phyloP scores from a whole-genome alignment of 495 filamentous ascomycete species.

The Aspergillus conjunctus region DNA sequence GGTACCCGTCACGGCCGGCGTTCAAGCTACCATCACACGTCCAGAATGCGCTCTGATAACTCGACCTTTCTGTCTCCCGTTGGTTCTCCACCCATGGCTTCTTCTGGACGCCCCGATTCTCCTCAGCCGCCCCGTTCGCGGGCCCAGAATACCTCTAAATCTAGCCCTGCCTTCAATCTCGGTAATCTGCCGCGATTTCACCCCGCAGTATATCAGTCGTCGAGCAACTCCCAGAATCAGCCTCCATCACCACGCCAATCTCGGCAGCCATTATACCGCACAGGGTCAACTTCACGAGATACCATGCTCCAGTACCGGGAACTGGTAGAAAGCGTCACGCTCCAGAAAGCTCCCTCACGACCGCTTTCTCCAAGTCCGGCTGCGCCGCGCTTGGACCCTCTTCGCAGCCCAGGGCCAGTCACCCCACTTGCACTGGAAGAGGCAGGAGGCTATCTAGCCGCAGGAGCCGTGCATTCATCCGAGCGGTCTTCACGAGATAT shows the following conservation, averaged over 20 bases:
- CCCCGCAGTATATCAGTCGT: slow-evolving; percentile 49
- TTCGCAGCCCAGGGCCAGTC: slow-evolving; percentile 75
- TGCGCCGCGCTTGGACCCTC: slow-evolving; percentile 66
- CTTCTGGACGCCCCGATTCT: slow-evolving; percentile 37
- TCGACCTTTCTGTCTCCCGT: slow-evolving; percentile 42
- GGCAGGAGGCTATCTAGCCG: slow-evolving; percentile 54
- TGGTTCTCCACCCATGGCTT: slow-evolving; percentile 41
- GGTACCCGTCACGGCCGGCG: slow-evolving; percentile 21
- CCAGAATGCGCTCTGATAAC: slow-evolving; percentile 44
- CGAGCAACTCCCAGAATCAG: slow-evolving; percentile 28
- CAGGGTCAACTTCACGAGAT: slow-evolving; percentile 40
- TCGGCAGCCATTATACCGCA: slow-evolving; percentile 38
- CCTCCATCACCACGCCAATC: slow-evolving; percentile 39
- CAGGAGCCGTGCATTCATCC: slow-evolving; percentile 34
- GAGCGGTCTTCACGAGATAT: slow-evolving; percentile 29
- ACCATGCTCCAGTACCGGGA: slow-evolving; percentile 45
- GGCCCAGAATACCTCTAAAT: slow-evolving; percentile 33
- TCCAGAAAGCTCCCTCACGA: slow-evolving; percentile 32
- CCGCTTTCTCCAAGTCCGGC: slow-evolving; percentile 47
- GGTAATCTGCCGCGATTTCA: slow-evolving; percentile 51
- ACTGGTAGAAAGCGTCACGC: slow-evolving; percentile 31
- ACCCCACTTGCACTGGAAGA: slow-evolving; percentile 74
- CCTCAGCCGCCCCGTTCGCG: slow-evolving; percentile 38
- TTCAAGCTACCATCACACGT: slow-evolving; percentile 28
- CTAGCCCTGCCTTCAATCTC: slow-evolving; percentile 42